A percentile compares a stretch with the other conserved stretches of the same genome.
These are phyloP conservation scores for Arachis hypogaea DNA, from an alignment of 306 rosid species.

Conservation along the genomic window DNA sequence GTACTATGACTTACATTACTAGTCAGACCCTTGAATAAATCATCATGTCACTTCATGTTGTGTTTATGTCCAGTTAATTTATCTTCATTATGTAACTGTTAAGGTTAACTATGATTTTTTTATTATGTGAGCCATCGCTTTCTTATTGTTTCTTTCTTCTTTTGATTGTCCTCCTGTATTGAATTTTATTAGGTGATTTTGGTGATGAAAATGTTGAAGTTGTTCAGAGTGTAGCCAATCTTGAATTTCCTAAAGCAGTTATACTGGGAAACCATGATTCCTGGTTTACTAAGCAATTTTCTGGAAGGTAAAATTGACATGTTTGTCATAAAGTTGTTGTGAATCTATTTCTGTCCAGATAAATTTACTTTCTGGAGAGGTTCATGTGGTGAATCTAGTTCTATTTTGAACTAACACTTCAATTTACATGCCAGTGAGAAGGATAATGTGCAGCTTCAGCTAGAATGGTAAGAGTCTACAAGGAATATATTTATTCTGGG, in stretches of 20 bases:
- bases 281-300: conserved; percentile 78
- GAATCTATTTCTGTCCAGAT: not conserved
- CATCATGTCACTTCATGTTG: conserved; percentile 26
- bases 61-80: conserved; percentile 12
- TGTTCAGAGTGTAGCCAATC: conserved; percentile 71
- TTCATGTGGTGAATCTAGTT: conserved; percentile 1
- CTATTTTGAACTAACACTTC: conserved; percentile 40
- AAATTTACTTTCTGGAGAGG: conserved; percentile 22
- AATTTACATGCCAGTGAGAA: conserved; percentile 64
- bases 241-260: conserved; percentile 75
- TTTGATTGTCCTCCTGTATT: conserved; percentile 28
- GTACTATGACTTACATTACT: conserved; percentile 7
- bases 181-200: conserved; percentile 73
- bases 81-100: not conserved
- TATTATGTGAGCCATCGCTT: not conserved
- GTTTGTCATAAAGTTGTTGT: conserved; percentile 21
- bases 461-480: conserved; percentile 53
- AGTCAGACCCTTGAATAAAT: conserved; percentile 16
- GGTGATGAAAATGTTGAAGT: conserved; percentile 92
- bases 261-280: conserved; percentile 94
- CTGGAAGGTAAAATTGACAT: conserved; percentile 66
- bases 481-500: conserved; percentile 36
- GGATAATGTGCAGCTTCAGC: conserved; percentile 89
- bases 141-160: conserved; percentile 14
- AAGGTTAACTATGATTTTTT: conserved; percentile 34